Conservation (phyloP, 257 asterid genomes). For the Lycium barbarum region DNA sequence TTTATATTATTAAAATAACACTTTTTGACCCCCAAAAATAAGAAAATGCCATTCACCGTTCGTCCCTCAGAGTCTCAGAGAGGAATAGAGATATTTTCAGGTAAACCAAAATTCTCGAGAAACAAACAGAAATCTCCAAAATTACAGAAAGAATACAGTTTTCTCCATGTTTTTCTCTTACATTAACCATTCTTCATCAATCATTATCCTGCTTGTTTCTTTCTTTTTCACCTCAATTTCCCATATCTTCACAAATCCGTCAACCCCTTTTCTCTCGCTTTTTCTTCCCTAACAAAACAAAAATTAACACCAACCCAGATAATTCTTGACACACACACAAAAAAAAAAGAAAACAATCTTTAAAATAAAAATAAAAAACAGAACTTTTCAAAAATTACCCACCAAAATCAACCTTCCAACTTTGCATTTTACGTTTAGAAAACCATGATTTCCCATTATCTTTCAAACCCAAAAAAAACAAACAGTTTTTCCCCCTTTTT, state of each 20-base stretch:
- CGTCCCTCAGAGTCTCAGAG: neutral
- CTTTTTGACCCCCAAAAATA: neutral
- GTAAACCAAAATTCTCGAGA: slow-evolving; percentile 24
- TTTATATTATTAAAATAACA: neutral
- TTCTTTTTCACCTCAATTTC: slow-evolving; percentile 18
- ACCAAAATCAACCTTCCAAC: slow-evolving; percentile 11
- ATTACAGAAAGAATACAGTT: neutral
- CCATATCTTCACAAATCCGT: slow-evolving; percentile 11
- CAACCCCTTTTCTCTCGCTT: slow-evolving; percentile 40
- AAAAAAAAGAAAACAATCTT: too few species aligned
- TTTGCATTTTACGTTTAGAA: neutral
- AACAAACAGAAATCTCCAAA: neutral
- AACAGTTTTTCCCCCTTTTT: neutral
- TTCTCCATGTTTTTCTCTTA: slow-evolving; percentile 37
- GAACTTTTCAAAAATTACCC: neutral
- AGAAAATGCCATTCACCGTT: neutral
- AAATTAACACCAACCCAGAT: neutral
- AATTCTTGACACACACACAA: neutral
- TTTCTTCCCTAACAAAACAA: neutral
- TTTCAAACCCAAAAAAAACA: too few species aligned
- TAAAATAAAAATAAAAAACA: neutral
- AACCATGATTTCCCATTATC: neutral
- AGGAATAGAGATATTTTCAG: slow-evolving; percentile 21
- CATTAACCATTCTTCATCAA: neutral
- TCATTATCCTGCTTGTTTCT: neutral